Base-by-base conservation (phyloP, 2,329 filamentous ascomycete genomes). In the Aspergillus candidus region DNA sequence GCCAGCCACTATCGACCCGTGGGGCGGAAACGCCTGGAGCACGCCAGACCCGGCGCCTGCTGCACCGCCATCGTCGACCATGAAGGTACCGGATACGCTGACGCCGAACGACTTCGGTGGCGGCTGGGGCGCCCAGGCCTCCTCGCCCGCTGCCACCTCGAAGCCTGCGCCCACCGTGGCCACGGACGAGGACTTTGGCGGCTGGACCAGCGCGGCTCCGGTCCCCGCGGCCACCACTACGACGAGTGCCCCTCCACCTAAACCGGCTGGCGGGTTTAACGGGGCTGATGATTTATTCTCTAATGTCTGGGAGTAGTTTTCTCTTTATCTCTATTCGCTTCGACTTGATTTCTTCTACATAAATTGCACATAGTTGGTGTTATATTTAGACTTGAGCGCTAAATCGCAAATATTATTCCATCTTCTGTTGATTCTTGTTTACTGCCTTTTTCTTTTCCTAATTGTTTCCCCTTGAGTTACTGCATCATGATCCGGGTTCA, bases 171-270 rank as follows among this genome's bases (percentile, higher is more conserved):
- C 87, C 17, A 83, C 84, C 58, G 86, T 95, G 2, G 77, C 86
- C 31, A 85, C 87, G 0, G 91, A 97, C 57, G 91, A 97, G 66
- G 91, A 97, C 61, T 97, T 96, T 71, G 91, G 91, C 14, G 90
- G 91, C 11, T 97, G 91, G 91, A 82, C 87, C 38, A 94, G 88
- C 61, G 80, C 82, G 35, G 72, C 75, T 71, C 83, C 78, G 59
- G 77, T 54, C 56, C 73, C 69, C 32, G 69, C 73, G 7, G 62
- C 68, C 1, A 62, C 58, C 6, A 46, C 62, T 11, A 52, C 47
- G 54, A 75, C 67, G 37, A 71, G 72, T 10, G 63, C 68, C 6
- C 18, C 44, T 39, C 34, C 55, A 34, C 36, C 57, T 32, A 68
- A 85, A 68, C 72, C 82, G 30, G 69, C 76, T 11, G 79, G 83